These are phyloP conservation scores for Monascus ruber DNA, from an alignment of 2,329 filamentous ascomycete genomes.

Conservation along the genomic window DNA sequence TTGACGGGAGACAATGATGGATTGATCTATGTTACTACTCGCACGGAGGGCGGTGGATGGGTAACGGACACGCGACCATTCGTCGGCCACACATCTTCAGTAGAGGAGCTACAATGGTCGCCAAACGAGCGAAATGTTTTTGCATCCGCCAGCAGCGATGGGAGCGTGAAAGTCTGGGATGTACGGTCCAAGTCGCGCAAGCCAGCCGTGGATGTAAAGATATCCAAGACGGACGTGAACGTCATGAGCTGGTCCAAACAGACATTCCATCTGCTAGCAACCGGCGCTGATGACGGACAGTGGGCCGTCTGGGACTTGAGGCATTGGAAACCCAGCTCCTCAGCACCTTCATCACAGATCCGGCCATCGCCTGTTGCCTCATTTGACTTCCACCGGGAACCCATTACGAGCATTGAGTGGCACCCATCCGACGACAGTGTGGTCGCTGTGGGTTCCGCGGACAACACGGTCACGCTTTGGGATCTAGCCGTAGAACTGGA, in stretches of 20 bases:
- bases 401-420: constrained; percentile 94
- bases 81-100: constrained; percentile 68
- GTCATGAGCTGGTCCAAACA: constrained; percentile 91
- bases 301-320: constrained; percentile 96
- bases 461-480: constrained; percentile 92
- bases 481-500: constrained; percentile 94
- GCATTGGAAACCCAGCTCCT: constrained; percentile 68
- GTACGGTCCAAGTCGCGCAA: constrained; percentile 79
- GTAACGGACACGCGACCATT: constrained; percentile 76
- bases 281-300: constrained; percentile 82
- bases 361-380: constrained; percentile 75
- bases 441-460: constrained; percentile 78
- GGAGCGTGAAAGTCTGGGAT: constrained; percentile 93
- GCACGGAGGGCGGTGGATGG: constrained; percentile 79
- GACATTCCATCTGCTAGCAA: constrained; percentile 79
- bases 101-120: constrained; percentile 96
- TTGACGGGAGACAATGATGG: constrained; percentile 87
- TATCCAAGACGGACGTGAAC: constrained; percentile 80
- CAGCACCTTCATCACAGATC: constrained; percentile 35
- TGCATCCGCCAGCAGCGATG: constrained; percentile 84
- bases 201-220: constrained; percentile 75
- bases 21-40: constrained; percentile 75
- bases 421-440: constrained; percentile 96
- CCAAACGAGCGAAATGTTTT: constrained; percentile 89
- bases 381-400: constrained; percentile 92